These are phyloP conservation scores for Fusarium temperatum DNA, from an alignment of 2,329 filamentous ascomycete genomes.

Conservation along the genomic window DNA sequence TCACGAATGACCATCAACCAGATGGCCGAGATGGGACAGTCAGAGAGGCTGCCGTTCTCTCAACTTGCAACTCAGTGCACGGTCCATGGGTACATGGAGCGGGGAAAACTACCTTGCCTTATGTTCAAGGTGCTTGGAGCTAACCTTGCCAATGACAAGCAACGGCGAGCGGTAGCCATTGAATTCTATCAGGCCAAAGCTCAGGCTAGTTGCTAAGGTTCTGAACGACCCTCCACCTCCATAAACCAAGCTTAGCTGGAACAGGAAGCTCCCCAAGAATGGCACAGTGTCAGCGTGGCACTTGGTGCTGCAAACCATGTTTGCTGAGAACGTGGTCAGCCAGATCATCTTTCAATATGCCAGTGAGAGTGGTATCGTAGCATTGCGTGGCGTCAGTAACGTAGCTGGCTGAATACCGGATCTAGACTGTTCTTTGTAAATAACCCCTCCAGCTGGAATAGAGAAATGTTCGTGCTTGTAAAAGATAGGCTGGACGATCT, in stretches of 20 bases:
- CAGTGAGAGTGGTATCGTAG: slow-evolving; percentile 18
- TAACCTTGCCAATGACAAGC: slow-evolving; percentile 25
- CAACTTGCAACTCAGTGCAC: slow-evolving; percentile 32
- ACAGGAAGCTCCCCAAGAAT: slow-evolving; percentile 39
- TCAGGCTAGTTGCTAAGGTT: slow-evolving; percentile 25
- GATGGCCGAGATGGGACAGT: slow-evolving; percentile 42
- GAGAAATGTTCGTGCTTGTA: neutral
- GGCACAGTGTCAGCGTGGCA: slow-evolving; percentile 35
- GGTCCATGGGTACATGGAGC: slow-evolving; percentile 32
- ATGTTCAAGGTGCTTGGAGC: slow-evolving; percentile 16
- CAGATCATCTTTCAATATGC: slow-evolving; percentile 1
- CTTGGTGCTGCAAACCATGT: slow-evolving; percentile 1
- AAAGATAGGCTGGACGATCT: neutral
- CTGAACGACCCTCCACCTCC: slow-evolving; percentile 8
- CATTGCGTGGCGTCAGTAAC: slow-evolving; percentile 21
- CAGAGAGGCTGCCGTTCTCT: slow-evolving; percentile 20
- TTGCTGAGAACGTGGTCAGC: slow-evolving; percentile 2
- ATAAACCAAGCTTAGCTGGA: slow-evolving; percentile 28
- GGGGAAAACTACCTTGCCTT: slow-evolving; percentile 27
- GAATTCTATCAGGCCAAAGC: slow-evolving; percentile 12
- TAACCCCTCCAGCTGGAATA: neutral
- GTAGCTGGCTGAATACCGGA: neutral
- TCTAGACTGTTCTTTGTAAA: neutral
- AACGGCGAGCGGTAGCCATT: slow-evolving; percentile 15
- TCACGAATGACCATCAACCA: slow-evolving; percentile 41